Percentiles rank a stretch among this genome's conserved stretches.
These are phyloP conservation scores for Smallanthus sonchifolius DNA, from an alignment of 129 eudicot species.

Conservation along the genomic window DNA sequence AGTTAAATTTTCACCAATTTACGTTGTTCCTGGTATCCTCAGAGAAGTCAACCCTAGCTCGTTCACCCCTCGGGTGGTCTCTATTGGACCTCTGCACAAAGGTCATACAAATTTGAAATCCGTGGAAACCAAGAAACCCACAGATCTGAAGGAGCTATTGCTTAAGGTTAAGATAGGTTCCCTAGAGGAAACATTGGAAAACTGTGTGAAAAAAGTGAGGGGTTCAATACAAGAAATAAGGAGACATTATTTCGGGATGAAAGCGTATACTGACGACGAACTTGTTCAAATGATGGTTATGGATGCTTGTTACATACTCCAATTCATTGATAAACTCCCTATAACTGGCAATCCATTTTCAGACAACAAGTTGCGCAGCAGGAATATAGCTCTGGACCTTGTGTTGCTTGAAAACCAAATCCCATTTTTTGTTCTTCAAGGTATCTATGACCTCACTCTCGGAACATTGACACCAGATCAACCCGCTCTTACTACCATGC, in stretches of 20 bases:
- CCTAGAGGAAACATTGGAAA: not conserved
- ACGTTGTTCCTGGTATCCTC: not conserved
- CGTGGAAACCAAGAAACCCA: not conserved
- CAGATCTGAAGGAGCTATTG: conserved; percentile 4
- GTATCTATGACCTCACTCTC: conserved; percentile 6
- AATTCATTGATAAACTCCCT: not conserved
- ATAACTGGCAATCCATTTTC: not conserved
- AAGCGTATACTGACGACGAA: not conserved
- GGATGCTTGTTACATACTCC: conserved; percentile 20
- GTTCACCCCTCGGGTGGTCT: conserved; percentile 14
- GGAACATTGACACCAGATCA: not conserved
- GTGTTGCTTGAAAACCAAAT: conserved; percentile 20
- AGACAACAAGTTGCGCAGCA: not conserved
- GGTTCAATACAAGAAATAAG: not conserved
- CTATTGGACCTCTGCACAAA: conserved; percentile 23
- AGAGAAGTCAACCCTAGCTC: not conserved
- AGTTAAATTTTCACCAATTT: not conserved
- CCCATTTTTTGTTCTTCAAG: conserved; percentile 20
- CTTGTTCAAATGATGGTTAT: conserved; percentile 22
- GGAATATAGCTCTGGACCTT: not conserved
- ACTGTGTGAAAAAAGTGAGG: not conserved
- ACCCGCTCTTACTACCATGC: not conserved
- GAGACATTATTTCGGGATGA: not conserved
- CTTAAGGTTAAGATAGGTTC: not conserved
- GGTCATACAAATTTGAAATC: not conserved